A percentile compares a stretch with the other conserved stretches of the same genome.
phyloP scores from a whole-genome alignment of 371 early-diverging fungal genomes.

The Phascolomyces articulosus region DNA sequence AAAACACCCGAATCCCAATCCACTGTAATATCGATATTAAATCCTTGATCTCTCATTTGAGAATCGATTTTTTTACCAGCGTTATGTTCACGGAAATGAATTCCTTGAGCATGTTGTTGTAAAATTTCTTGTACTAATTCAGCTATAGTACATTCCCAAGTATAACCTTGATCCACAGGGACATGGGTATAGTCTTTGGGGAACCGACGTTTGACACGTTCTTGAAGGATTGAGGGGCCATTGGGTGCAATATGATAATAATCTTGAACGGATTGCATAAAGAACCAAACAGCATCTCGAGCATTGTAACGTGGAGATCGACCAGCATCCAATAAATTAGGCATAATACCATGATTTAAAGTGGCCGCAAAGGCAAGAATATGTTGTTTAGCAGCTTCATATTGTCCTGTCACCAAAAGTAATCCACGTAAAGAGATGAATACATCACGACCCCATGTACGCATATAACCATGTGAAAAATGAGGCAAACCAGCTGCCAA shows the following conservation, averaged over 20 bases:
- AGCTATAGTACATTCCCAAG: conserved; percentile 65
- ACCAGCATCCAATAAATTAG: conserved; percentile 91
- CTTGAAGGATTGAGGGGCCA: conserved; percentile 74
- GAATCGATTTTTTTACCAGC: conserved; percentile 89
- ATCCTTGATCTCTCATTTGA: conserved; percentile 91
- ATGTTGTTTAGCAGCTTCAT: conserved; percentile 79
- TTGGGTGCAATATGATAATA: conserved; percentile 82
- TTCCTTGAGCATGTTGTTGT: conserved; percentile 90
- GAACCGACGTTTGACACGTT: conserved; percentile 82
- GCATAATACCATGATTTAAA: conserved; percentile 91
- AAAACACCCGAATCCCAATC: conserved; percentile 82
- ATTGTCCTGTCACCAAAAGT: conserved; percentile 82
- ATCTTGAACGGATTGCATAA: conserved; percentile 86
- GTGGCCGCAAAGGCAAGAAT: conserved; percentile 90
- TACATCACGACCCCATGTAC: conserved; percentile 98
- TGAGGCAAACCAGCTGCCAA: conserved; percentile 97
- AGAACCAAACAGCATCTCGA: conserved; percentile 97
- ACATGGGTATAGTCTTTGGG: conserved; percentile 76
- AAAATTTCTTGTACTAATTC: conserved; percentile 93
- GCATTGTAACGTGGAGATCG: conserved; percentile 93
- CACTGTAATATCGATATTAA: conserved; percentile 76
- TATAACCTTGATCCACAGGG: conserved; percentile 70
- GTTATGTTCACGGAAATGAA: conserved; percentile 93
- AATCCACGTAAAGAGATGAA: conserved; percentile 91
- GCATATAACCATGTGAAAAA: conserved; percentile 90